phyloP scores from a whole-genome alignment of 2,329 filamentous ascomycete species.

The Grosmannia clavigera region DNA sequence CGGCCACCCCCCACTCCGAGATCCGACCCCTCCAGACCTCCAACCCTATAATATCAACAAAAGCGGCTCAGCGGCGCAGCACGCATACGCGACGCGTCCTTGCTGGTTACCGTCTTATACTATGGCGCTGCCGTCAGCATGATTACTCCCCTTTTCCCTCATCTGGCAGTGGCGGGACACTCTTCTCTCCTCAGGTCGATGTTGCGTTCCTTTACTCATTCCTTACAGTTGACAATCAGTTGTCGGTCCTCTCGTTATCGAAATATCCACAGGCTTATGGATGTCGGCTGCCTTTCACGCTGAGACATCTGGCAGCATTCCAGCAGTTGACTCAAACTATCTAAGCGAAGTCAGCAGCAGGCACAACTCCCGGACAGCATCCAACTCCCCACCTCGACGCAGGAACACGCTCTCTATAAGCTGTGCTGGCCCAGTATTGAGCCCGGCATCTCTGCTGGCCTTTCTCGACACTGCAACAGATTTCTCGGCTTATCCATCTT shows the following conservation, averaged over 20 bases:
- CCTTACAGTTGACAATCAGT: neutral
- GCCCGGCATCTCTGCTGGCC: neutral
- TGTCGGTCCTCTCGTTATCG: neutral
- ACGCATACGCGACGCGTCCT: conserved; percentile 2
- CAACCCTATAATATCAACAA: neutral
- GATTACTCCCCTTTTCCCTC: neutral
- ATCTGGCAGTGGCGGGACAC: neutral
- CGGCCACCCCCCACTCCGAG: neutral
- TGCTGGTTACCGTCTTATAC: neutral
- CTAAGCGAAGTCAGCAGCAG: neutral
- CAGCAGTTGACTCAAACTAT: neutral
- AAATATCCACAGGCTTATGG: neutral
- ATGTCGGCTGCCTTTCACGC: neutral
- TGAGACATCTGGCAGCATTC: neutral
- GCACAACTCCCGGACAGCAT: neutral
- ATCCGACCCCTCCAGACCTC: neutral
- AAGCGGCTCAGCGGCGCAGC: neutral
- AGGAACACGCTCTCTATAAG: neutral
- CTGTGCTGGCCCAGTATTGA: neutral
- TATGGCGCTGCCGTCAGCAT: neutral
- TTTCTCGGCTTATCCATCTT: neutral
- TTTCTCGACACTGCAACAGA: too few species aligned
- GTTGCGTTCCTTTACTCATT: neutral
- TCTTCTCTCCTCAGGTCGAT: neutral
- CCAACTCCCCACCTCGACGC: neutral